phyloP scores from a whole-genome alignment of 1,284 basidiomycete species.

The Pterulicium gracile region DNA sequence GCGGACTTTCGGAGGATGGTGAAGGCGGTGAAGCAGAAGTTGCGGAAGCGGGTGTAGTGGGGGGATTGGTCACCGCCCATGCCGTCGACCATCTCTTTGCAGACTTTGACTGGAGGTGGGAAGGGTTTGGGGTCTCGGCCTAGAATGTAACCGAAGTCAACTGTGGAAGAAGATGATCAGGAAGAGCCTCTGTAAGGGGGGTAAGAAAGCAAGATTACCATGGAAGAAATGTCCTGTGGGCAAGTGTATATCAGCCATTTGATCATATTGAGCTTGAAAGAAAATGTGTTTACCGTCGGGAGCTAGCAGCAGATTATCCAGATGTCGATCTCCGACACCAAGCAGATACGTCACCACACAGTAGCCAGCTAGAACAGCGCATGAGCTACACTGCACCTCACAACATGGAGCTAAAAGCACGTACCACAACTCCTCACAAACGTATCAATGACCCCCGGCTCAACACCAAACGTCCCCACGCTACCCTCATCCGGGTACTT shows the following conservation, averaged over 20 bases:
- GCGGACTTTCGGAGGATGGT: constrained; percentile 92
- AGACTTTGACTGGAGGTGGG: constrained; percentile 96
- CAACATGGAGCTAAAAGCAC: constrained; percentile 28
- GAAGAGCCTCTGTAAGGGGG: neutral
- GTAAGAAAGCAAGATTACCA: constrained; percentile 27
- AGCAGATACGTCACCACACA: constrained; percentile 96
- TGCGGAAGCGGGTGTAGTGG: constrained; percentile 93
- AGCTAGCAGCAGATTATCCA: constrained; percentile 90
- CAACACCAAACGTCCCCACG: constrained; percentile 87
- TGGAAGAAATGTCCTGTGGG: constrained; percentile 81
- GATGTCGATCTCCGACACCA: constrained; percentile 94
- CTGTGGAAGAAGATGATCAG: constrained; percentile 28
- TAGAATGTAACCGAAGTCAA: constrained; percentile 98
- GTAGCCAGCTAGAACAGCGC: constrained; percentile 68
- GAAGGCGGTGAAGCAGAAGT: constrained; percentile 93
- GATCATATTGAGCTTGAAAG: constrained; percentile 1
- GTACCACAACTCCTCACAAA: constrained; percentile 95
- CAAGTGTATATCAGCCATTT: constrained; percentile 5
- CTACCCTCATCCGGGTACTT: constrained; percentile 88
- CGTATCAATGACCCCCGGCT: constrained; percentile 88
- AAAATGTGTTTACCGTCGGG: constrained; percentile 68
- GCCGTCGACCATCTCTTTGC: constrained; percentile 99
- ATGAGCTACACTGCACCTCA: too few relatives aligned
- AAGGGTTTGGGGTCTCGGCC: constrained; percentile 98
- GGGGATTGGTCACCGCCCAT: constrained; percentile 94